Evolutionary conservation across 371 early-diverging fungal genomes (phyloP), one percentile per base, ranked within the genome.

Genomic region (Lichtheimia ramosa): DNA sequence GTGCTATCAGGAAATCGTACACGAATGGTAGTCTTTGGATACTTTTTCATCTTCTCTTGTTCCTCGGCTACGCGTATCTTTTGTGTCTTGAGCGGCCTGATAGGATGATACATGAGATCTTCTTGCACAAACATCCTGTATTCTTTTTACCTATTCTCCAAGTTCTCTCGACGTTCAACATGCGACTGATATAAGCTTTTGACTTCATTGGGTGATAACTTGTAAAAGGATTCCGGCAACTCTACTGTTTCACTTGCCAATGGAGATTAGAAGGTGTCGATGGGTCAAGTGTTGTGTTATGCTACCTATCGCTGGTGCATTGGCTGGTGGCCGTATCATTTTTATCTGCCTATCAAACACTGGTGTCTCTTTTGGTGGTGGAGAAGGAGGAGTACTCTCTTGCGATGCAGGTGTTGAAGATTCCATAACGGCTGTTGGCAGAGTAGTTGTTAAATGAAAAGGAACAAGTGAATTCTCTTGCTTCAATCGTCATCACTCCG

Each of bases 31-130:
- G 81, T 74, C 34, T 67, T 71, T 10, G 81, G 81, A 58, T 77
- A 74, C 53, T 66, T 71, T 40, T 77, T 77, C 61, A 81, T 56
- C 24, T 66, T 70, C 43, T 77, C 81, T 21, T 58, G 62, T 23
- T 81, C 81, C 56, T 81, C 78, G 0, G 59, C 63, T 24, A 71
- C 65, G 34, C 81, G 68, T 63, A 81, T 73, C 53, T 75, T 73
- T 59, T 77, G 70, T 12, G 81, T 81, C 48, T 73, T 75, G 21
- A 81, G 66, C 43, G 81, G 81, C n/a, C 77, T 77, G n/a, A 34
- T 40, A 10, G 3, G 6, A 24, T 10, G 21, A 18, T n/a, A n/a
- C n/a, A n/a, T 54, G 25, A 27, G 49, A n/a, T 23, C 16, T 3
- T 27, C 27, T 25, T 25, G 12, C 23, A 5, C n/a, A 2, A 56